Evolutionary conservation across 2,329 filamentous ascomycete genomes (phyloP), one percentile per base, ranked within the genome.

Genomic region (Alternaria brassicae): DNA sequence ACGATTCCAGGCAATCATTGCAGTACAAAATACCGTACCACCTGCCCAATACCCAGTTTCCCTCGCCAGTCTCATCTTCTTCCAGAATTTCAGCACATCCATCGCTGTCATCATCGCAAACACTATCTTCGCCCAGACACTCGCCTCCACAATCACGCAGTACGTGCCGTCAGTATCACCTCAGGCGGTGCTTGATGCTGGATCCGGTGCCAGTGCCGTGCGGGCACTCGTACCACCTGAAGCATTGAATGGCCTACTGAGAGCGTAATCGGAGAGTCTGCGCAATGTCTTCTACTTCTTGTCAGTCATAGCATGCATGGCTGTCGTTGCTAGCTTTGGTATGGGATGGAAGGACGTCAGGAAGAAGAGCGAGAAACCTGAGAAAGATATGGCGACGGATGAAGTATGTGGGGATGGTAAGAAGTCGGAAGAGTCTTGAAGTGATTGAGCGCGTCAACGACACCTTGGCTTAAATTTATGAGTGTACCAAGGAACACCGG

Each of bases 21-120:
- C 75, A 7, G 61, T 78, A 4, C 77, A 79, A 65, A 69, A 67
- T 9, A 58, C 66, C 3, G 62, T 80, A 0, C 40, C 58, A 3
- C 57, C 65, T 6, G 37, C 57, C 1, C 65, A 77, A 47, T 70
- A 76, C 12, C 67, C 78, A 2, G 45, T 74, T 25, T 70, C 67
- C 6, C 72, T 75, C 45, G 68, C 77, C 4, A 60, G 75, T 8
- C 51, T 79, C 3, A 66, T 78, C 25, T 79, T 80, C 61, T 52
- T 65, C 32, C 77, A 80, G 53, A 77, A 76, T 50, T 67, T 80
- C 4, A 68, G 73, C 15, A 71, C 56, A 3, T 68, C 78, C 0
- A 64, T 73, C 6, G 72, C 65, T 37, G 62, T 77, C 13, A 67
- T 75, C 4, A 60, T 75, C 8, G 72, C 70, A 23, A 73, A 69